Conservation (phyloP, 129 eudicot genomes). For the Lonicera japonica region DNA sequence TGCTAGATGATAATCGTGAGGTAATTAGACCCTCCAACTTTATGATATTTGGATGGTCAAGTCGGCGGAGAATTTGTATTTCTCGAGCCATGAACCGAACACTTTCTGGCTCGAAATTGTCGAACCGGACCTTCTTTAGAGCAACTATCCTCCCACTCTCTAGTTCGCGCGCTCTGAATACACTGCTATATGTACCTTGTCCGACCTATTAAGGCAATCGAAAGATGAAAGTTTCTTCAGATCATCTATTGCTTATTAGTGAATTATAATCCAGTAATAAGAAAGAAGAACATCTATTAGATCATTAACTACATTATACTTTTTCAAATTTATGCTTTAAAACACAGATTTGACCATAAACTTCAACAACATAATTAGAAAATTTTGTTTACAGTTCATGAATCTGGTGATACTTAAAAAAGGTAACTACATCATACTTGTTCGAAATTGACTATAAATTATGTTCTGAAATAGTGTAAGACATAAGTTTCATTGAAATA, state of each 20-base stretch:
- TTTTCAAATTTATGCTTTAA: no score
- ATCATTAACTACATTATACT: no score
- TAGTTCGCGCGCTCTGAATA: conserved; percentile 76
- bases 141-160: conserved; percentile 76
- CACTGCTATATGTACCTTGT: conserved; percentile 91
- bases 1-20: conserved; percentile 74
- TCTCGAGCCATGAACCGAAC: conserved; percentile 98
- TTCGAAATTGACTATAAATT: no score
- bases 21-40: conserved; percentile 78
- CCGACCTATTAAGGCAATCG: conserved; percentile 50
- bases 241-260: neutral
- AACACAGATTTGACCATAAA: no score
- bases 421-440: no score
- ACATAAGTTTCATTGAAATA: no score
- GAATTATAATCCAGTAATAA: neutral
- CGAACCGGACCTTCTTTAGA: conserved; percentile 80
- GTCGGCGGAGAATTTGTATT: conserved; percentile 75
- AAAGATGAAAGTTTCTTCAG: neutral
- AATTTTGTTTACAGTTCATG: no score
- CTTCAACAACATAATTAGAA: no score
- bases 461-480: no score
- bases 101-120: conserved; percentile 94
- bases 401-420: no score
- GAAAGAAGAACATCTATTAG: neutral
- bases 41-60: conserved; percentile 86